Evolutionary conservation across 2,329 filamentous ascomycete species (phyloP), one percentile per base, ranked within the genome.

Genomic region (Fusarium piperis): DNA sequence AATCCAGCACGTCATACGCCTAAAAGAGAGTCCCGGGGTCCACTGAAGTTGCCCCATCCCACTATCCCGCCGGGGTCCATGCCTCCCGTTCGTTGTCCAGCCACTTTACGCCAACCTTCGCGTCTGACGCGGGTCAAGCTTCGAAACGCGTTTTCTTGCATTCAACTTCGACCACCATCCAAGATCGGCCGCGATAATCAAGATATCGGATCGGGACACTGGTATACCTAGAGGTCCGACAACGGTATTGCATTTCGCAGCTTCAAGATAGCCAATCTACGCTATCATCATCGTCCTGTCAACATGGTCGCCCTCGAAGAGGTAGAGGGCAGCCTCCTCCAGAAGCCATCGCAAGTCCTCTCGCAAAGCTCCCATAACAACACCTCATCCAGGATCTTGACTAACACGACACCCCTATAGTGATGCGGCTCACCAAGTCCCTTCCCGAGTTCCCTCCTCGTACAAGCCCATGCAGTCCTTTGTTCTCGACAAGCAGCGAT

Each of bases 401-500:
- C 66, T 72, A 39, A 69, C 59, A 48, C 6, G 48, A 11, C 38
- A 16, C 10, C 20, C 4, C n/a, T 32, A 36, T 58, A 82, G 78
- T 70, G 70, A 82, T 72, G 73, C 82, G 63, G 75, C 79, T 44
- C 80, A 81, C 32, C 74, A 81, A 33, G 76, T 80, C 15, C 81
- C 88, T 23, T 83, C 89, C 55, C 91, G 92, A 62, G 84, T 81
- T 52, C 74, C 85, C 72, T 87, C 87, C 10, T 78, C 79, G 62
- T 98, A 98, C 85, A 91, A 90, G 63, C 91, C 95, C 1, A 86
- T 97, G 30, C 84, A 90, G 61, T 92, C 91, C 9, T 98, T 94
- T 81, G 84, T 85, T 55, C 89, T 98, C 11, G 88, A 93, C 26
- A 91, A 88, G 76, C 84, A 88, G 65, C 88, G 88, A 68, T 92